Evolutionary conservation across 345 rosid genomes (phyloP).

Genomic region (Noccaea bulbosa): DNA sequence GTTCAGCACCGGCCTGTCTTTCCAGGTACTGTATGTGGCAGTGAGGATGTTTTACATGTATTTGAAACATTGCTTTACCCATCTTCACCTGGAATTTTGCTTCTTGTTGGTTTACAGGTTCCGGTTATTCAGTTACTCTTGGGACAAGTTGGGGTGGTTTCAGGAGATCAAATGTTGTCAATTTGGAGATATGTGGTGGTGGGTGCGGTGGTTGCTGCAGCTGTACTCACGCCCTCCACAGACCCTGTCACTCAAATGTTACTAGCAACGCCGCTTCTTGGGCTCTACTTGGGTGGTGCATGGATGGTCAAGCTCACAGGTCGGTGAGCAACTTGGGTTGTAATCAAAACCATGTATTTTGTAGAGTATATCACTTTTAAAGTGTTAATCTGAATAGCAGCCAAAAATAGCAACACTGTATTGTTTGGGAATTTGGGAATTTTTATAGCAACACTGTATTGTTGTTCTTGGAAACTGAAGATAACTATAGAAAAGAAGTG

Average conservation of each 20-base stretch:
- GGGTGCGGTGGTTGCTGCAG: slow-evolving; percentile 93
- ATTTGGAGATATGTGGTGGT: slow-evolving; percentile 97
- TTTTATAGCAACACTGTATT: too few species aligned
- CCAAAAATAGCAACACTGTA: neutral
- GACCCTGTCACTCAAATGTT: slow-evolving; percentile 97
- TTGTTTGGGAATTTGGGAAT: too few species aligned
- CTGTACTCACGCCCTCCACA: slow-evolving; percentile 92
- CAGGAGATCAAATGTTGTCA: slow-evolving; percentile 94
- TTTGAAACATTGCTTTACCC: slow-evolving; percentile 4
- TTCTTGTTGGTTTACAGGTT: slow-evolving; percentile 57
- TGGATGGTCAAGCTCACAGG: slow-evolving; percentile 90
- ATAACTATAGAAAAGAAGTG: neutral
- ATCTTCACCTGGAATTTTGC: slow-evolving; percentile 25
- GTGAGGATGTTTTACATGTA: neutral
- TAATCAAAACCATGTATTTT: slow-evolving; percentile 25
- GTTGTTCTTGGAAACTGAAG: neutral
- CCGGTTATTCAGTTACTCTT: slow-evolving; percentile 94
- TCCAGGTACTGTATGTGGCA: slow-evolving; percentile 63
- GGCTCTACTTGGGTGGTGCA: slow-evolving; percentile 94
- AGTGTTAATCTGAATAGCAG: slow-evolving; percentile 3
- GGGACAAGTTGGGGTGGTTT: slow-evolving; percentile 86
- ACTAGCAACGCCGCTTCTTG: slow-evolving; percentile 85
- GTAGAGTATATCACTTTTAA: slow-evolving; percentile 31
- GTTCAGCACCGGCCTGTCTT: slow-evolving; percentile 98
- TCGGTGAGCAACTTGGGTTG: slow-evolving; percentile 51